These are phyloP conservation scores for Hypseocharis bilobata DNA, from an alignment of 441 rosid genomes.

Conservation along the genomic window DNA sequence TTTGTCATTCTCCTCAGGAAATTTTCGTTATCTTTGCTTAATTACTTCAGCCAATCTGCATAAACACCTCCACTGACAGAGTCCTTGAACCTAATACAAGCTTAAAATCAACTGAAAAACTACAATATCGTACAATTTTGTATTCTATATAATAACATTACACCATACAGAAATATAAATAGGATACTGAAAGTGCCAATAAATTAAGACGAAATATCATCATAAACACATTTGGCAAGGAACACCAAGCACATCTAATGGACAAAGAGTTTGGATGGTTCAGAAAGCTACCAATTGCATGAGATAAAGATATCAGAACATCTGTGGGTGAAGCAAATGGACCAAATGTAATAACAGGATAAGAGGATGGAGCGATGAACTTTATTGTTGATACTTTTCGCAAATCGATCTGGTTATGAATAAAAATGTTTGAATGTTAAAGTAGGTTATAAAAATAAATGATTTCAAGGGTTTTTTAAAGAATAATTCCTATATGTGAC, in stretches of 20 bases:
- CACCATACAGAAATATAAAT: too few species aligned
- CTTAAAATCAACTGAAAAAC: too few species aligned
- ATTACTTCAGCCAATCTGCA: too few species aligned
- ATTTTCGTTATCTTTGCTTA: too few species aligned
- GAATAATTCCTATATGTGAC: constrained; percentile 1
- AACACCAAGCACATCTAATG: neutral
- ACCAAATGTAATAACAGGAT: constrained; percentile 83
- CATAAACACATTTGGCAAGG: constrained; percentile 8
- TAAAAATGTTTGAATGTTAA: constrained; percentile 15
- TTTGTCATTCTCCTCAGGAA: too few species aligned
- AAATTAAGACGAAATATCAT: neutral
- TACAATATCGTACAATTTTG: too few species aligned
- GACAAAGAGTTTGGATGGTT: constrained; percentile 11
- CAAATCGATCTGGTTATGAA: constrained; percentile 67
- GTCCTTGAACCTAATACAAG: too few species aligned
- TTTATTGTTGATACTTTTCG: constrained; percentile 47
- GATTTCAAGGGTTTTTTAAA: neutral
- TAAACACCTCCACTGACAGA: too few species aligned
- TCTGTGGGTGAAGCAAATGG: constrained; percentile 66
- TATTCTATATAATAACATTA: too few species aligned
- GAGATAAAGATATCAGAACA: constrained; percentile 70
- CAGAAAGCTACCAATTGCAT: constrained; percentile 56
- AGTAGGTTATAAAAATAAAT: neutral
- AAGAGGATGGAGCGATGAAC: constrained; percentile 47
- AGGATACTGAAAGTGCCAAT: too few species aligned